Evolutionary conservation across 2,329 filamentous ascomycete species (phyloP).

Genomic region (Hypoxylon sp.): DNA sequence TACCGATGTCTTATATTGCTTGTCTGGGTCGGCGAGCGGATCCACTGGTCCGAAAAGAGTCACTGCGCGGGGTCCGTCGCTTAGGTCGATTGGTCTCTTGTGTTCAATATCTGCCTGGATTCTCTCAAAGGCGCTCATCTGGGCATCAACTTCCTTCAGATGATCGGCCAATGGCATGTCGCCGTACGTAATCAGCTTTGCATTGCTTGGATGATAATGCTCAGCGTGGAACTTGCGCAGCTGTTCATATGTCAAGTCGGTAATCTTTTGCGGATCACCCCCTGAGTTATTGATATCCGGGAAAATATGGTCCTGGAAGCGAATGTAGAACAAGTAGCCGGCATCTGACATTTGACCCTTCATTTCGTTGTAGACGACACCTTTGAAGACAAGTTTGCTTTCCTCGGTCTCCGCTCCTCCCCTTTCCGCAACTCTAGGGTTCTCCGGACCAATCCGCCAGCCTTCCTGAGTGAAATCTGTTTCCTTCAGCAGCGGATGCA

Average conservation of each 20-base stretch:
- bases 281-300: constrained; percentile 97
- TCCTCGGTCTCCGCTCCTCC: constrained; percentile 66
- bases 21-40: constrained; percentile 85
- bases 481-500: constrained; percentile 89
- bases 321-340: constrained; percentile 94
- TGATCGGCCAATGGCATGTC: constrained; percentile 90
- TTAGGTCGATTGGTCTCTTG: constrained; percentile 81
- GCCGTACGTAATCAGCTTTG: constrained; percentile 95
- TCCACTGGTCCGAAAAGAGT: constrained; percentile 86
- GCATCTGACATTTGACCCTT: constrained; percentile 99
- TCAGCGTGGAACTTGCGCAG: constrained; percentile 89
- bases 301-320: constrained; percentile 94
- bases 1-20: constrained; percentile 93
- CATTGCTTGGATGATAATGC: constrained; percentile 98
- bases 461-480: constrained; percentile 97
- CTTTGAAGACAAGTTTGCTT: constrained; percentile 90
- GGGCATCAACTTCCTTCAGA: constrained; percentile 81
- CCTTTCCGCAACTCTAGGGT: constrained; percentile 73
- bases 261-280: constrained; percentile 96
- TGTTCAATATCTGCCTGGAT: constrained; percentile 79
- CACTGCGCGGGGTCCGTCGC: constrained; percentile 75
- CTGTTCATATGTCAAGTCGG: constrained; percentile 92
- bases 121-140: constrained; percentile 80
- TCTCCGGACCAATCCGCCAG: constrained; percentile 95
- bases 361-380: constrained; percentile 99